Base-by-base conservation (phyloP, 1,284 basidiomycete species). In the Boletus smithii region DNA sequence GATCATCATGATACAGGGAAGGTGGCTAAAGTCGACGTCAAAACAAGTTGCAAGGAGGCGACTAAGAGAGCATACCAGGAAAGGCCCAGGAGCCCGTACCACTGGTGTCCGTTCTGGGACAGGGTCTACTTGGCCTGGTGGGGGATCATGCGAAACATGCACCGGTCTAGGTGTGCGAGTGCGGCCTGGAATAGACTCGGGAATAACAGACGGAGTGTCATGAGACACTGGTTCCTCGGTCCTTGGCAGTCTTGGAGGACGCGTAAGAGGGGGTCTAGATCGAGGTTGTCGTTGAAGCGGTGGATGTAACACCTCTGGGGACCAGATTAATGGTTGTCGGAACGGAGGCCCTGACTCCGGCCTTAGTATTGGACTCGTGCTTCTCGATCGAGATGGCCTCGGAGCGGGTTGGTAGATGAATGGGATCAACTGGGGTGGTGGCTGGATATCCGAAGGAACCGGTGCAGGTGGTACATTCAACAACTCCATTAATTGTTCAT, bases 401-500 rank as follows among this genome's bases (percentile, higher is more conserved):
- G 65, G 73, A 58, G 59, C 67, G 14, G 78, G 80, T 33, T 74
- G 74, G 55, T 80, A 83, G 3, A 69, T 64, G 44, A 86, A 75
- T 0, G 76, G 76, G 3, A 76, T 69, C 6, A 85, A 58, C 1
- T 70, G 64, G 0, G 83, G 83, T 9, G 82, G 80, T 0, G 66
- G 67, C 44, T 78, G 74, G 10, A 77, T 69, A 7, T 67, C 67
- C 16, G 68, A 63, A 13, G 69, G 67, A 11, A 71, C 65, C 0
- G 72, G 57, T 24, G 67, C 65, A 10, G 70, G 64, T 9, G 69
- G 69, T 13, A 77, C 63, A 24, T 73, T 70, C 29, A 85, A 55
- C 16, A 85, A 71, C n/a, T 82, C 79, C 43, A 80, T 75, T 8
- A 87, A 61, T 47, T 79, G 74, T 46, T 83, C 75, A 10, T 77